These are phyloP conservation scores for Hamigera avellanea DNA, from an alignment of 495 filamentous ascomycete genomes.

Conservation along the genomic window DNA sequence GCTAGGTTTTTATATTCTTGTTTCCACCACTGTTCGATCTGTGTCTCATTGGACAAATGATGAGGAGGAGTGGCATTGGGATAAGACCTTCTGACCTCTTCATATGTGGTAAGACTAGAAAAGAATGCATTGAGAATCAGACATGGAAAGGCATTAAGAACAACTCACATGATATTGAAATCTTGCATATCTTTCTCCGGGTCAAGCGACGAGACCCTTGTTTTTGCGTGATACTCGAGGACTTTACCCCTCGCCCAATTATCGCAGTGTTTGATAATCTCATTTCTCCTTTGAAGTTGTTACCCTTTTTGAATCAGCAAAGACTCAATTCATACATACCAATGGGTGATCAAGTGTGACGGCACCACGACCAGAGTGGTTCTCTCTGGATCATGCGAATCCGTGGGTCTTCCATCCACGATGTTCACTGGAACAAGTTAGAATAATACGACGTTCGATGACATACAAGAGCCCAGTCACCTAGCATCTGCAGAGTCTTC, in stretches of 20 bases:
- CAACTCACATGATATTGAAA: constrained; percentile 16
- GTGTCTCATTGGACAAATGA: constrained; percentile 8
- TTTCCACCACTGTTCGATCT: constrained; percentile 27
- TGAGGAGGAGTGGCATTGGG: constrained; percentile 23
- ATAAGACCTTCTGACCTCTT: constrained; percentile 39
- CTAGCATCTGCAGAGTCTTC: constrained; percentile 41
- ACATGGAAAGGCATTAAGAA: not conserved
- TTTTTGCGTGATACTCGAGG: constrained; percentile 6
- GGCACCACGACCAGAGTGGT: constrained; percentile 42
- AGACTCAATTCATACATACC: constrained; percentile 9
- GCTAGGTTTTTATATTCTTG: constrained; percentile 15
- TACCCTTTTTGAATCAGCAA: not conserved
- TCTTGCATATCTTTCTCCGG: constrained; percentile 5
- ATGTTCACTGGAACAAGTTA: constrained; percentile 26
- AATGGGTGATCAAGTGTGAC: constrained; percentile 30
- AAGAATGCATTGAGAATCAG: no score
- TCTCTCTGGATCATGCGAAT: constrained; percentile 8
- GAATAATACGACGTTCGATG: not conserved
- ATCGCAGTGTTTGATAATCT: constrained; percentile 29
- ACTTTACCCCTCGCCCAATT: constrained; percentile 5
- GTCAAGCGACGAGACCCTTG: constrained; percentile 5
- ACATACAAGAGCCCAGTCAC: constrained; percentile 5
- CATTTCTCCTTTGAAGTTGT: constrained; percentile 11
- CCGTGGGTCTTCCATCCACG: constrained; percentile 27
- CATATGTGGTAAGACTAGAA: constrained; percentile 38